phyloP scores from a whole-genome alignment of 1,284 basidiomycete genomes.

The Athelia psychrophila region DNA sequence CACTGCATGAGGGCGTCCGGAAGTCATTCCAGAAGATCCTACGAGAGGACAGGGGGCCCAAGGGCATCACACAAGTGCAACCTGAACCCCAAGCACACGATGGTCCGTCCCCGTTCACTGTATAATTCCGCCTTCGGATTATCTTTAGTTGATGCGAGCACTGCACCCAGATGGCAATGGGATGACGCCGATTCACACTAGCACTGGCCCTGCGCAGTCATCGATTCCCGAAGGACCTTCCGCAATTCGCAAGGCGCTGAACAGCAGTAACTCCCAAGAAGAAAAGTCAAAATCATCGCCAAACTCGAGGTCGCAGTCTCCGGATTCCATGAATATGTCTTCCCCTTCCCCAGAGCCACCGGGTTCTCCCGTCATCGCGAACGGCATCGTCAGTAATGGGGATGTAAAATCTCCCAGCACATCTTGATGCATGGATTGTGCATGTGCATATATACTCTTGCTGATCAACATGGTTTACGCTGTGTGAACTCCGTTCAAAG shows the following conservation, averaged over 20 bases:
- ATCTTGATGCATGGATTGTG: conserved; percentile 21
- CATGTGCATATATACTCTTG: neutral
- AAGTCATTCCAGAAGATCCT: conserved; percentile 40
- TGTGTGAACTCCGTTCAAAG: no score
- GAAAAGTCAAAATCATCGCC: neutral
- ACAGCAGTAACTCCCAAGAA: neutral
- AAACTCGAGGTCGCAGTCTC: neutral
- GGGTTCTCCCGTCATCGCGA: neutral
- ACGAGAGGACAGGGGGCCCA: conserved; percentile 30
- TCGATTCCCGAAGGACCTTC: neutral
- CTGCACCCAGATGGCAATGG: neutral
- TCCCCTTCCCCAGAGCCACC: neutral
- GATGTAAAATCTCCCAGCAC: neutral
- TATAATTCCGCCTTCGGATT: neutral
- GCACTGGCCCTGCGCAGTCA: neutral
- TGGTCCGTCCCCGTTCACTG: neutral
- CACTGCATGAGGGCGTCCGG: conserved; percentile 45
- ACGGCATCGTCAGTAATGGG: no score
- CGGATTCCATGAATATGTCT: neutral
- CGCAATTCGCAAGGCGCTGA: no score
- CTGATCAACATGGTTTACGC: conserved; percentile 2
- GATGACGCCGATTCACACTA: neutral
- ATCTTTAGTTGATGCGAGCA: neutral
- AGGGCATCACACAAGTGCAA: conserved; percentile 5
- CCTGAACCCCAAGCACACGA: neutral